These are phyloP conservation scores for Talaromyces islandicus DNA, from an alignment of 2,329 filamentous ascomycete genomes.

Conservation along the genomic window DNA sequence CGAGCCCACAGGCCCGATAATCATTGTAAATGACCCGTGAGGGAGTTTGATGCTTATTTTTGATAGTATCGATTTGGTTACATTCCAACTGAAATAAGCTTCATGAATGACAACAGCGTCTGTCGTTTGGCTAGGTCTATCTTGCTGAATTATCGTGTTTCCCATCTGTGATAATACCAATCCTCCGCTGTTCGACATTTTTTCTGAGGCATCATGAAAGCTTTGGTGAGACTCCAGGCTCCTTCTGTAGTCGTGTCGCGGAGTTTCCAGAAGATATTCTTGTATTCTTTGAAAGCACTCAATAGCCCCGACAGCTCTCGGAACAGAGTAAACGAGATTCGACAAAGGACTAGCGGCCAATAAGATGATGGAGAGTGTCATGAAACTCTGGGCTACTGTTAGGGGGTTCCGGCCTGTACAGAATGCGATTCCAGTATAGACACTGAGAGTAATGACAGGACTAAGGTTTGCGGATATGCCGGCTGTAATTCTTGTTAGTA, in stretches of 20 bases:
- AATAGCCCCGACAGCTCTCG: constrained; percentile 28
- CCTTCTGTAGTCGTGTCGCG: too few species aligned
- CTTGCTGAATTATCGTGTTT: too few species aligned
- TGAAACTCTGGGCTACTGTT: constrained; percentile 21
- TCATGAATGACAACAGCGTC: background rate
- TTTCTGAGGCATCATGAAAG: too few species aligned
- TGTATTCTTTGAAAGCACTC: constrained; percentile 40
- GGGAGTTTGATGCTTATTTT: constrained; percentile 34
- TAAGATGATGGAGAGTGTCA: constrained; percentile 19
- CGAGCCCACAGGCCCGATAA: constrained; percentile 47
- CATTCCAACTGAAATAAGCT: background rate
- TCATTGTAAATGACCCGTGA: constrained; percentile 40
- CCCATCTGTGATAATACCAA: too few species aligned
- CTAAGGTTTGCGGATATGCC: constrained; percentile 20
- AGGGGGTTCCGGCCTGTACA: constrained; percentile 12
- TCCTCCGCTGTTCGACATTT: too few species aligned
- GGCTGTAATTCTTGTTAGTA: background rate
- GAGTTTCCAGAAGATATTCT: constrained; percentile 38
- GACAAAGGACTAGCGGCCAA: constrained; percentile 17
- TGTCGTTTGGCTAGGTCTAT: too few species aligned
- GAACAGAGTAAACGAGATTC: constrained; percentile 20
- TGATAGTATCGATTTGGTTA: background rate
- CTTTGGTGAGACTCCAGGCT: too few species aligned
- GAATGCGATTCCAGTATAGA: constrained; percentile 16
- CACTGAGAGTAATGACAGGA: constrained; percentile 22